phyloP scores from a whole-genome alignment of 108 stramenopile genomes.

The Cyclotella baltica region DNA sequence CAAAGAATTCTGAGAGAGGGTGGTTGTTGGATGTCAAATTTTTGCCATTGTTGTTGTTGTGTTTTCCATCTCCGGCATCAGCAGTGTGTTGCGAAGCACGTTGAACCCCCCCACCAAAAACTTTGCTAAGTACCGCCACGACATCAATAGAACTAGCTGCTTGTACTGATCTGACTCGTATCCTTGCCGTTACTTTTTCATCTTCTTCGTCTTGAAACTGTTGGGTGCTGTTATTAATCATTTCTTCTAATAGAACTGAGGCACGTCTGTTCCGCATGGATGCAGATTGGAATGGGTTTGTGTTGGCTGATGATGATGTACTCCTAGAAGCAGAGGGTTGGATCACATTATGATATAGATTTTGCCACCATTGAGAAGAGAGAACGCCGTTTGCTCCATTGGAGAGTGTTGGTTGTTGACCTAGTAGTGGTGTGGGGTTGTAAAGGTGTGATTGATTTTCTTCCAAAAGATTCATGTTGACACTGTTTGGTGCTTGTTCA shows the following conservation, averaged over 20 bases:
- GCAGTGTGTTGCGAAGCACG: constrained; percentile 43
- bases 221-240: constrained; percentile 41
- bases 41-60: too few species aligned
- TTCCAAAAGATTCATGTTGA: neutral
- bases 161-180: constrained; percentile 69
- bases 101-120: constrained; percentile 66
- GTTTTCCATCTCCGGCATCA: constrained; percentile 21
- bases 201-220: constrained; percentile 44
- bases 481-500: neutral
- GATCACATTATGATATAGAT: constrained; percentile 20
- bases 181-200: constrained; percentile 40
- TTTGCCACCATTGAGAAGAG: constrained; percentile 32
- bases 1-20: constrained; percentile 51
- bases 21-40: constrained; percentile 31
- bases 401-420: neutral
- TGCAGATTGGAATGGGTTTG: constrained; percentile 35
- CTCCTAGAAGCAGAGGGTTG: constrained; percentile 6
- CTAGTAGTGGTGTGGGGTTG: constrained; percentile 1
- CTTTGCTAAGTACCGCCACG: constrained; percentile 67
- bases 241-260: constrained; percentile 44
- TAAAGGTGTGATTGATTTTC: neutral
- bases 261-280: constrained; percentile 44
- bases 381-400: constrained; percentile 20
- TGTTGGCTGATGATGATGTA: constrained; percentile 19
- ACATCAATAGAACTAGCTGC: constrained; percentile 80